Evolutionary conservation across 2,329 filamentous ascomycete genomes (phyloP).

Genomic region (Colletotrichum gigasporum): DNA sequence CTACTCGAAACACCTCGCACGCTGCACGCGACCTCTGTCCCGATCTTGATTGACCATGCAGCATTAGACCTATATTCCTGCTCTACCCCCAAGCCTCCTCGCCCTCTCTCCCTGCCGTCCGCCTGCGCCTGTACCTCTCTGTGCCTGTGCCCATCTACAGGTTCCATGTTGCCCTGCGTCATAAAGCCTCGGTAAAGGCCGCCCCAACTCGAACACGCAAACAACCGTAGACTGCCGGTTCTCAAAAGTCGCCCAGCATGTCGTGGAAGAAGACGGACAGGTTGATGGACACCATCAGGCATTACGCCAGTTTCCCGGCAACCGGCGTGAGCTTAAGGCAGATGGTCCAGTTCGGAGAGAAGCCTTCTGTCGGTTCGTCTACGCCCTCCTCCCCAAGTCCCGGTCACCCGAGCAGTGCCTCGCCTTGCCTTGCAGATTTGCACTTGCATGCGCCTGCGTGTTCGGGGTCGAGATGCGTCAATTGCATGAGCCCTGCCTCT

Average conservation of each 20-base stretch:
- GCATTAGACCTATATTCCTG: slow-evolving; percentile 4
- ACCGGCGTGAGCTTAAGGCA: slow-evolving; percentile 96
- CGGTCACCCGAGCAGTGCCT: slow-evolving; percentile 22
- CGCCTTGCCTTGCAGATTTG: slow-evolving; percentile 2
- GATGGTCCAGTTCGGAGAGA: slow-evolving; percentile 99
- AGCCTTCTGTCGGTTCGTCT: slow-evolving; percentile 82
- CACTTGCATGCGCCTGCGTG: not conserved
- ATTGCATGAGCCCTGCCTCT: not conserved
- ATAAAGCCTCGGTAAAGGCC: slow-evolving; percentile 35
- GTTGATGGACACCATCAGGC: slow-evolving; percentile 96
- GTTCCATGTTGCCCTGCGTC: slow-evolving; percentile 35
- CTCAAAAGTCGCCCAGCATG: slow-evolving; percentile 65
- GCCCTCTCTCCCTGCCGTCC: slow-evolving; percentile 3
- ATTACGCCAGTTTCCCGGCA: slow-evolving; percentile 96
- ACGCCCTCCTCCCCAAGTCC: slow-evolving; percentile 7
- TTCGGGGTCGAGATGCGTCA: not conserved
- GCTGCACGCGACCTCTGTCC: slow-evolving; percentile 20
- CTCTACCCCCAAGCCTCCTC: not conserved
- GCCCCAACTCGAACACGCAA: slow-evolving; percentile 23
- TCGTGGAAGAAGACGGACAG: slow-evolving; percentile 91
- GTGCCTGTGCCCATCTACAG: not conserved
- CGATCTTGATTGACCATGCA: slow-evolving; percentile 22
- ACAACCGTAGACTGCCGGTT: slow-evolving; percentile 28
- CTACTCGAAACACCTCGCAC: slow-evolving; percentile 23
- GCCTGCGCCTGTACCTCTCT: not conserved